Evolutionary conservation across 2,329 filamentous ascomycete genomes (phyloP), one percentile per base, ranked within the genome.

Genomic region (Dothistroma pini): DNA sequence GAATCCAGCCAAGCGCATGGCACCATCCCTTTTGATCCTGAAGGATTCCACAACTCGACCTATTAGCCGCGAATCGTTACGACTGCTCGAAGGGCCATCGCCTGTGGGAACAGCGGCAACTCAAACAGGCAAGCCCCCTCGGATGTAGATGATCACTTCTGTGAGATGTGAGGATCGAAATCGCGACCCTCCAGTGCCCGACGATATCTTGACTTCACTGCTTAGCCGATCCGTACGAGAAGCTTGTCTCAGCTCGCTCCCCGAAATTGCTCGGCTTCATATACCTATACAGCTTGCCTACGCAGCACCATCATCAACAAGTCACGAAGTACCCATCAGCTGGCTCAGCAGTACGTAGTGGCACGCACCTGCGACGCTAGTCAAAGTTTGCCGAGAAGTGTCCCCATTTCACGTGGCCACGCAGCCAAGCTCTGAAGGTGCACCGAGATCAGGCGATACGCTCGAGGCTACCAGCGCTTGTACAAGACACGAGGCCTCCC

Each of bases 221-320:
- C 41, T 44, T 44, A 44, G 41, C 50, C 38, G 55, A 60, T 54
- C 59, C 54, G 59, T 57, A 58, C 31, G 34, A 48, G 60, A 61
- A 58, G 63, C 59, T 63, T 62, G 54, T 65, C 61, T 62, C 59
- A 66, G 63, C 63, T 66, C 38, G 47, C 44, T 31, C n/a, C 52
- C 52, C 50, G 54, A 50, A 14, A 48, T n/a, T 54, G 16, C 14
- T 47, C 31, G 25, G 16, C 41, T 44, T 48, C 50, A 25, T 58
- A 38, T 48, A 57, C 31, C 44, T 32, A 57, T 57, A 50, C 55
- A 19, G 41, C 44, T 34, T 34, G 41, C 16, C 0, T 51, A 29
- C 55, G 41, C 41, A 44, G 41, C 16, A 44, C 35, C n/a, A 44
- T n/a, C 41, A 19, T 44, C 41, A 16, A 44, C 41, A 16, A 44